Conservation (phyloP, 768 basidiomycete genomes). For the Leccinellum rugosiceps region DNA sequence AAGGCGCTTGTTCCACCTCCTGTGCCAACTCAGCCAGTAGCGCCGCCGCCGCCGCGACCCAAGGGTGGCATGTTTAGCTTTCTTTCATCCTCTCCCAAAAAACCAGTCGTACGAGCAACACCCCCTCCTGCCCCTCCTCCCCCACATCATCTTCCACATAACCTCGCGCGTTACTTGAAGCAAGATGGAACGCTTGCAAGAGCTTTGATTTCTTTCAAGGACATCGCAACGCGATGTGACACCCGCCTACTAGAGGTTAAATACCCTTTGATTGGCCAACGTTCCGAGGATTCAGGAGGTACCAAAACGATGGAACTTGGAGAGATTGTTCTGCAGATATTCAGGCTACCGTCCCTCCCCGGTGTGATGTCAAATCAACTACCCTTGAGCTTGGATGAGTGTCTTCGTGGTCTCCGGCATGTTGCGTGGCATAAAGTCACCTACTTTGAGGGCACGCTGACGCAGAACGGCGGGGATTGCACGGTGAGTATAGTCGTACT, state of each 20-base stretch:
- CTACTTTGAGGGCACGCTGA: constrained; percentile 89
- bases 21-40: constrained; percentile 35
- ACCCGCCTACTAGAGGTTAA: constrained; percentile 80
- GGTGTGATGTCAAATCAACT: constrained; percentile 73
- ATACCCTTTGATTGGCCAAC: constrained; percentile 78
- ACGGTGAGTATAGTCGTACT: constrained; percentile 48
- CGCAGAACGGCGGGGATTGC: constrained; percentile 93
- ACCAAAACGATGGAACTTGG: constrained; percentile 73
- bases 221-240: constrained; percentile 79
- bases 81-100: constrained; percentile 70
- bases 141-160: constrained; percentile 57
- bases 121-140: constrained; percentile 33
- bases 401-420: constrained; percentile 81
- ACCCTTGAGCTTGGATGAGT: constrained; percentile 92
- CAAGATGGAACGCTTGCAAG: constrained; percentile 86
- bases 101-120: constrained; percentile 49
- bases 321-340: constrained; percentile 86
- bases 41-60: constrained; percentile 47
- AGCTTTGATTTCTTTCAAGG: constrained; percentile 86
- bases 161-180: constrained; percentile 78
- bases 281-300: constrained; percentile 48
- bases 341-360: constrained; percentile 86
- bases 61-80: constrained; percentile 70
- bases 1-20: constrained; percentile 57
- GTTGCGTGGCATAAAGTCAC: constrained; percentile 94